Base-by-base conservation (phyloP, 2,329 filamentous ascomycete genomes). In the Aspergillus niger region DNA sequence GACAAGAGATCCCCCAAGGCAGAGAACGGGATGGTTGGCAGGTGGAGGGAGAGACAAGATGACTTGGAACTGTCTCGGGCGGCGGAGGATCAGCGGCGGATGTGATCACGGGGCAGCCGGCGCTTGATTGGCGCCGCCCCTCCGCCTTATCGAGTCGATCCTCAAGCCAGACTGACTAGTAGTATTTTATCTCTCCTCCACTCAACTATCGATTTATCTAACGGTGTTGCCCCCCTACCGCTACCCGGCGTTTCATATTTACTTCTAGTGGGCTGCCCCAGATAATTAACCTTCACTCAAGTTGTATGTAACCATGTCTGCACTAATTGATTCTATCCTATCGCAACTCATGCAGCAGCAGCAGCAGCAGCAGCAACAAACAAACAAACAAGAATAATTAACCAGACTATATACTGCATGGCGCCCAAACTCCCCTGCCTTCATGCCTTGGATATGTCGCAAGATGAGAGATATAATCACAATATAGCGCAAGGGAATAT, bases 71-170 rank as follows among this genome's bases (percentile, higher is more conserved):
- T 17, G 28, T 13, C 11, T 36, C 39, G 36, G 24, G 20, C 43
- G 53, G 63, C 51, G 57, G 59, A 61, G 56, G 51, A 51, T 32
- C 47, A 43, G 50, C 52, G 24, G n/a, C 22, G 32, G 47, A n/a
- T 54, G 53, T 51, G 62, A 60, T 67, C 65, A 67, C 65, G 63
- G 62, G 65, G 63, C 50, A 32, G 28, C n/a, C 48, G 44, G 38
- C 26, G 13, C 30, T 58, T 58, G 65, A 65, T 62, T 60, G 61
- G 62, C 26, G 15, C 26, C 44, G 22, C n/a, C 38, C 32, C 15
- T 44, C 53, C 8, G 53, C 53, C 53, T 26, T 55, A 55, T 47
- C 26, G 39, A 43, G 38, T 44, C 38, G 20, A 55, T 41, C 51
- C 8, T 28, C 17, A 43, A 43, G 17, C 15, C 39, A 43, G 39